Evolutionary conservation across 1,139 yeast species (phyloP).

Genomic region (Taiozyma sp.): DNA sequence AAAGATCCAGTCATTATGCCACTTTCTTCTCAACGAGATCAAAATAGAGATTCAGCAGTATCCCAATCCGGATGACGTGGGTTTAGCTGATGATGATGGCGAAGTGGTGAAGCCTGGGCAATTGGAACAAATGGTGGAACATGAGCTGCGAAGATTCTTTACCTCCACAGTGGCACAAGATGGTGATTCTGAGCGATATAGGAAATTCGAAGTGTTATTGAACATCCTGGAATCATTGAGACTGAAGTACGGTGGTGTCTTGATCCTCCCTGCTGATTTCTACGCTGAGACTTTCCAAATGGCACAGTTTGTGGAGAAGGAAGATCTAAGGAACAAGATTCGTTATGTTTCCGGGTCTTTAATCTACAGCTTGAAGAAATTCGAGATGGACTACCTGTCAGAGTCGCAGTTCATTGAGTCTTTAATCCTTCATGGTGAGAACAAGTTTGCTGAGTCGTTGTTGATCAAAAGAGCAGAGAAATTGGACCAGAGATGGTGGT

Average conservation of each 20-base stretch:
- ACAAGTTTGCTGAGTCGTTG: conserved; percentile 24
- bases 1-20: conserved; percentile 8
- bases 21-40: conserved; percentile 14
- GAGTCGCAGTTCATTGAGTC: conserved; percentile 22
- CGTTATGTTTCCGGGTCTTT: conserved; percentile 16
- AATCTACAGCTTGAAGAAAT: conserved; percentile 15
- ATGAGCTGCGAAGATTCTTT: conserved; percentile 7
- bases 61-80: conserved; percentile 13
- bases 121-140: conserved; percentile 9
- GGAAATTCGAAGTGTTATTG: conserved; percentile 11
- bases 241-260: conserved; percentile 4
- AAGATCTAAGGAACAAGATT: conserved; percentile 9
- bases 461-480: conserved; percentile 23
- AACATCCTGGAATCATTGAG: conserved; percentile 10
- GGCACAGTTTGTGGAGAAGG: conserved; percentile 14
- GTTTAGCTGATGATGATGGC: background rate
- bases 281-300: conserved; percentile 17
- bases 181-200: conserved; percentile 6
- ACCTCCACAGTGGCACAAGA: conserved; percentile 1
- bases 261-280: conserved; percentile 11
- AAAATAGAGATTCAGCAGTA: conserved; percentile 8
- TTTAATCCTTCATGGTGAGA: conserved; percentile 24
- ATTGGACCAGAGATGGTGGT: conserved; percentile 33
- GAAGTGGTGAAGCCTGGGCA: background rate
- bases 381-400: conserved; percentile 18